Conservation (phyloP, 2,329 filamentous ascomycete species). For the Diplodia seriata region DNA sequence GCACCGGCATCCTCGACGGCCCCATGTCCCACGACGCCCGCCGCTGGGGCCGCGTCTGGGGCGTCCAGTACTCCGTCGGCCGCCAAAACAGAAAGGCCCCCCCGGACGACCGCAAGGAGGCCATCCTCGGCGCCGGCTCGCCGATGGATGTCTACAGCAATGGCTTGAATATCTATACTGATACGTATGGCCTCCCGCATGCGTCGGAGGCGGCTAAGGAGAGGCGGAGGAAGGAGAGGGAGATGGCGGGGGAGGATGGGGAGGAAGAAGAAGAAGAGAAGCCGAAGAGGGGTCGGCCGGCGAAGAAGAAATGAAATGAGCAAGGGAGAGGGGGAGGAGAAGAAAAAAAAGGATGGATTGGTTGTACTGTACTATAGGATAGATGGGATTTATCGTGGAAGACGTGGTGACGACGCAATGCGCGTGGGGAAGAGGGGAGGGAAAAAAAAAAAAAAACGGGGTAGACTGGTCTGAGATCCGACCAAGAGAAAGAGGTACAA, state of each 20-base stretch:
- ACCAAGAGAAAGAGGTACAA: background rate
- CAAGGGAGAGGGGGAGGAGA: background rate
- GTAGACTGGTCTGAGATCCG: too few relatives aligned
- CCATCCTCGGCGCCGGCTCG: background rate
- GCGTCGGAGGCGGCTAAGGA: too few relatives aligned
- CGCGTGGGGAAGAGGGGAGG: too few relatives aligned
- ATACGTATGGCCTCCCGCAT: too few relatives aligned
- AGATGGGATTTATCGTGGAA: background rate
- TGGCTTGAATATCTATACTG: background rate
- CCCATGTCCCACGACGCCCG: constrained; percentile 64
- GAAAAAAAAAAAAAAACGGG: too few relatives aligned
- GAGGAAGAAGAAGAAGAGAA: background rate
- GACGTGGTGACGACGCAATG: too few relatives aligned
- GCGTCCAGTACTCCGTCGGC: background rate
- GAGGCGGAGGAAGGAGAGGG: background rate
- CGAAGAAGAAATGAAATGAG: too few relatives aligned
- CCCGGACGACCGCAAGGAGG: background rate
- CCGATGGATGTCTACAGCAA: background rate
- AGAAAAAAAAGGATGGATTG: too few relatives aligned
- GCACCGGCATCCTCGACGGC: constrained; percentile 69
- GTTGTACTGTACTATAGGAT: background rate
- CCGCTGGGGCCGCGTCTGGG: constrained; percentile 72
- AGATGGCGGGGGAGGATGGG: background rate
- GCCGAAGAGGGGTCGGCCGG: too few relatives aligned
- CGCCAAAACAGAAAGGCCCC: too few relatives aligned